Conservation (phyloP, 1,284 basidiomycete genomes). For the Filobasidium uniguttulatum region DNA sequence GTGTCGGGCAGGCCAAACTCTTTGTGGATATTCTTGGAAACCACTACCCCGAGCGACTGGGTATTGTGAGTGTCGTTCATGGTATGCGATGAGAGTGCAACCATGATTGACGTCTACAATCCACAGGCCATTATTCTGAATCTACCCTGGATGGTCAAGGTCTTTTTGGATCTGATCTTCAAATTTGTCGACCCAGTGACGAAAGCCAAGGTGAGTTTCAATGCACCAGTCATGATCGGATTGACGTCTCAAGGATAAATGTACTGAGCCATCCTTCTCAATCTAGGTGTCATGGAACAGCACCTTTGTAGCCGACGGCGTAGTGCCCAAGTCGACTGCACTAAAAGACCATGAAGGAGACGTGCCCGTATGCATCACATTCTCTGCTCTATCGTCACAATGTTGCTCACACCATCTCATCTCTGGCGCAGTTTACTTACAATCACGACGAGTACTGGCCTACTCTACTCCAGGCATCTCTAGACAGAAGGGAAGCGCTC, state of each 20-base stretch:
- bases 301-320: conserved; percentile 11
- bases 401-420: background rate
- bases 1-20: conserved; percentile 6
- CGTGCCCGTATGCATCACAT: conserved; percentile 4
- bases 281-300: conserved; percentile 8
- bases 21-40: conserved; percentile 12
- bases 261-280: background rate
- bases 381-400: background rate
- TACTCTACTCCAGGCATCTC: conserved; percentile 4
- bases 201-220: conserved; percentile 10
- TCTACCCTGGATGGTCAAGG: conserved; percentile 15
- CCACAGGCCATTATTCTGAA: conserved; percentile 9
- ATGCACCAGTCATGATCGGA: background rate
- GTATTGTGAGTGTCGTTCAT: conserved; percentile 1
- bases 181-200: conserved; percentile 16
- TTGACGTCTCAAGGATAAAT: background rate
- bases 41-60: conserved; percentile 15
- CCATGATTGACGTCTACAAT: no score
- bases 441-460: conserved; percentile 16
- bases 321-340: conserved; percentile 8
- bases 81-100: background rate
- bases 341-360: conserved; percentile 13
- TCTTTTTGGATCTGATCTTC: conserved; percentile 14
- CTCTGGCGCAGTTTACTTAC: conserved; percentile 9
- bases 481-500: conserved; percentile 7